Base-by-base conservation (phyloP, 768 basidiomycete genomes). In the Termitomyces sp. region DNA sequence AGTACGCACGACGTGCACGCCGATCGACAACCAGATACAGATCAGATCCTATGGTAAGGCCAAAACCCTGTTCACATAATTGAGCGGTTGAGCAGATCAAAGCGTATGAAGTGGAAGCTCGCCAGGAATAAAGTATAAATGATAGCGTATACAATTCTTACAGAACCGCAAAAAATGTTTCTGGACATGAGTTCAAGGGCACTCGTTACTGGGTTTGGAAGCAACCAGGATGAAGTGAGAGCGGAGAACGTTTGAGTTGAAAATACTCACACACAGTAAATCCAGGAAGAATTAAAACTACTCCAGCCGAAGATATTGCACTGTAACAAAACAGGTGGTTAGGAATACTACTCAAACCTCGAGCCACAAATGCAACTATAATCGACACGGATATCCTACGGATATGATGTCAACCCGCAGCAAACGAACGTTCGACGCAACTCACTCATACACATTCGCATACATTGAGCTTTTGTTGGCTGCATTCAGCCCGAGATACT, bases 371-470 rank as follows among this genome's bases (percentile, higher is more conserved):
- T 3, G 91, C 89, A 41, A 94, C 89, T 38, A 95, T 72, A 56
- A 93, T 93, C 3, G 91, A 85, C 12, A 89, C 86, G 0, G 91
- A 89, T 67, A 95, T 92, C 70, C 93, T 95, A 44, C 16, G 35
- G 35, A 23, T 44, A 20, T 4, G 13, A 50, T 30, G 1, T 47
- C 35, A 33, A 10, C 8, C 16, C 23, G 56, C 10, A 58, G 41
- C 52, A 23, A 46, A 35, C 6, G 36, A 33, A 23, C 53, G 43
- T 28, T 49, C 35, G 36, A 46, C 30, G 40, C 48, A 26, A 78
- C 92, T 71, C 70, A 95, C 94, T 96, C 94, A 67, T 95, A 96
- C 58, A 95, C 92, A 67, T 93, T 95, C n/a, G 93, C 92, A 72
- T 94, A 95, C 75, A 92, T 88, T 1, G 90, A 82, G 65, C 89